These are phyloP conservation scores for Agaricales sp. DNA, from an alignment of 1,284 basidiomycete species.

Conservation along the genomic window DNA sequence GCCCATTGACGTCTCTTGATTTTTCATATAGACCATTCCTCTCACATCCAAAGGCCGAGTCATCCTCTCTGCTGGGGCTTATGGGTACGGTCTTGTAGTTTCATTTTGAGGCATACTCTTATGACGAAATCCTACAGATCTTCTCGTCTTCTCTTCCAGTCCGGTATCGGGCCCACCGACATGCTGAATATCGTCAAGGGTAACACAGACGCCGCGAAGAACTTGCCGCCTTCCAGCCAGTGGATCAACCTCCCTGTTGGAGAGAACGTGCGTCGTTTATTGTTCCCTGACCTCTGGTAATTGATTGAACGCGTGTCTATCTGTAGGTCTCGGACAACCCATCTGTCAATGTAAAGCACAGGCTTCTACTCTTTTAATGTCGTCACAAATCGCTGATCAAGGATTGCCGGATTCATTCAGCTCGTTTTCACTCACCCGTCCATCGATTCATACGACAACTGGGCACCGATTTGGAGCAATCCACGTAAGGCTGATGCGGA, in stretches of 20 bases:
- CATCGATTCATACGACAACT: constrained; percentile 57
- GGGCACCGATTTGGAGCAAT: constrained; percentile 43
- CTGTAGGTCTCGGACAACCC: constrained; percentile 46
- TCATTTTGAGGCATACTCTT: no score
- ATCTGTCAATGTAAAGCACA: constrained; percentile 51
- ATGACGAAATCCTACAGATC: constrained; percentile 34
- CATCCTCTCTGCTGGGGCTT: constrained; percentile 42
- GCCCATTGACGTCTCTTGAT: no score
- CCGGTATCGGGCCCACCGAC: constrained; percentile 52
- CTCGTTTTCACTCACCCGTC: constrained; percentile 55
- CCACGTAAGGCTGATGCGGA: constrained; percentile 43
- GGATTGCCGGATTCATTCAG: no score
- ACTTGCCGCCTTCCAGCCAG: constrained; percentile 35
- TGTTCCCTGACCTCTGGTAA: constrained; percentile 4
- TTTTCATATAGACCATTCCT: constrained; percentile 45
- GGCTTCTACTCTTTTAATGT: constrained; percentile 14
- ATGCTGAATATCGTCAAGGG: constrained; percentile 41
- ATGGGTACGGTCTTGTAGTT: no score
- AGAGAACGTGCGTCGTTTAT: no score
- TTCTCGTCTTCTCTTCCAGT: constrained; percentile 49
- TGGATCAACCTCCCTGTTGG: constrained; percentile 57
- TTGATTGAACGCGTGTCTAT: background rate
- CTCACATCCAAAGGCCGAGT: constrained; percentile 49
- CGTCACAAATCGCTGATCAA: no score
- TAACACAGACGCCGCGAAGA: constrained; percentile 33